A percentile compares a stretch with the other conserved stretches of the same genome.
phyloP scores from a whole-genome alignment of 1,284 basidiomycete genomes.

The Serendipita sp. region DNA sequence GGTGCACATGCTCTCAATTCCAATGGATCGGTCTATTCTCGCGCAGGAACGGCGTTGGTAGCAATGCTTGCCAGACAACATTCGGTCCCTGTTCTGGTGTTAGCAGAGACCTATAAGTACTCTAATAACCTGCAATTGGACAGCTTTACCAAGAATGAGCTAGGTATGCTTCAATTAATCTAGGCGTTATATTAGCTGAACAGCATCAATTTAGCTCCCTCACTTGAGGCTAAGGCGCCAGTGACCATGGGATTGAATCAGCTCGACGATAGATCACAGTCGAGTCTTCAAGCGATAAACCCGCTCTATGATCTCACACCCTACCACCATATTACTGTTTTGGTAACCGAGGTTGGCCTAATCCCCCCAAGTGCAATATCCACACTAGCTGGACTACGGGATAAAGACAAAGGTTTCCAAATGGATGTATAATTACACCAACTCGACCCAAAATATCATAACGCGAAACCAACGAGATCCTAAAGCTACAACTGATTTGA shows the following conservation, averaged over 20 bases:
- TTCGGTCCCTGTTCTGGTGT: conserved; percentile 87
- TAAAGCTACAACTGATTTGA: neutral
- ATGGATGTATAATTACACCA: neutral
- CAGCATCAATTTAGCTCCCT: conserved; percentile 7
- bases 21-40: conserved; percentile 87
- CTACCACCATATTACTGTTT: conserved; percentile 79
- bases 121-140: conserved; percentile 88
- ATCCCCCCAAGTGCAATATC: conserved; percentile 57
- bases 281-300: conserved; percentile 60
- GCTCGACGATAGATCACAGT: conserved; percentile 17
- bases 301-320: conserved; percentile 88
- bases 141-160: conserved; percentile 90
- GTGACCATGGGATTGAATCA: conserved; percentile 8
- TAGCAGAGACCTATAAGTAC: conserved; percentile 98
- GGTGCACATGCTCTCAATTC: conserved; percentile 91
- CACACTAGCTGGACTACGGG: neutral
- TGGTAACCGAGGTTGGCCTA: conserved; percentile 87
- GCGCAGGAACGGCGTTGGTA: conserved; percentile 89
- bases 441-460: neutral
- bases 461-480: neutral
- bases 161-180: conserved; percentile 39
- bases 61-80: conserved; percentile 90
- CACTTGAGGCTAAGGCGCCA: neutral
- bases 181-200: neutral
- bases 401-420: conserved; percentile 4